Evolutionary conservation across 2,329 filamentous ascomycete genomes (phyloP), one percentile per base, ranked within the genome.

Genomic region (Hysterium pulicare): DNA sequence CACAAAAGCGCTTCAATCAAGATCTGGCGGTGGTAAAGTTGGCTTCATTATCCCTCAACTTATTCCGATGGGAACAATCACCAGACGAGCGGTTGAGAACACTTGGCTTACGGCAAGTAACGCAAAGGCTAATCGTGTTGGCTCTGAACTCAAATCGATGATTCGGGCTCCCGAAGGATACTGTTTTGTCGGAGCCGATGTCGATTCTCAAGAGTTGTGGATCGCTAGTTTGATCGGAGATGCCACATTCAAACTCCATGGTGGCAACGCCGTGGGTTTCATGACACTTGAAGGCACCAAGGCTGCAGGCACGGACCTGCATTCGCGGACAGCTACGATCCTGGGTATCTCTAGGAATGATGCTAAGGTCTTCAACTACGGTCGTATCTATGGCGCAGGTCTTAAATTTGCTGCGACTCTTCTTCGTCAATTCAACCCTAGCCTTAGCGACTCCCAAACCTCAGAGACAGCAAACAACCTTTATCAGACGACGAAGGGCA

Each of bases 221-320:
- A 98, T 98, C 57, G 94, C 93, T 3, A 95, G 89, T 65, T 76
- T 98, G 1, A 81, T 98, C 2, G 93, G 93, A 19, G 93, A 98
- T 64, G 88, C 93, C 3, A 90, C 90, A 19, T 98, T 98, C 71
- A 86, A 89, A 59, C 75, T 98, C 1, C 93, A 98, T 54, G 94
- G 93, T 32, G 94, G 93, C 40, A 97, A 96, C 61, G 93, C 94
- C 1, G 87, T 98, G 45, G 93, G 94, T 0, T 98, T 98, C 73
- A 98, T 98, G 94, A 98, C 93, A 0, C 75, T 98, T 1, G 94
- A 98, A 70, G 91, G 93, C 11, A 93, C 89, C 38, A 97, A 98
- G 69, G 84, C 89, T 5, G 89, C 87, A 2, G 91, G 91, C 3
- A 98, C 91, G 0, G 91, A 98, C 66, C 71, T 97, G 42, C 91